Conservation (phyloP, 2,329 filamentous ascomycete genomes). For the Colletotrichum sp. region DNA sequence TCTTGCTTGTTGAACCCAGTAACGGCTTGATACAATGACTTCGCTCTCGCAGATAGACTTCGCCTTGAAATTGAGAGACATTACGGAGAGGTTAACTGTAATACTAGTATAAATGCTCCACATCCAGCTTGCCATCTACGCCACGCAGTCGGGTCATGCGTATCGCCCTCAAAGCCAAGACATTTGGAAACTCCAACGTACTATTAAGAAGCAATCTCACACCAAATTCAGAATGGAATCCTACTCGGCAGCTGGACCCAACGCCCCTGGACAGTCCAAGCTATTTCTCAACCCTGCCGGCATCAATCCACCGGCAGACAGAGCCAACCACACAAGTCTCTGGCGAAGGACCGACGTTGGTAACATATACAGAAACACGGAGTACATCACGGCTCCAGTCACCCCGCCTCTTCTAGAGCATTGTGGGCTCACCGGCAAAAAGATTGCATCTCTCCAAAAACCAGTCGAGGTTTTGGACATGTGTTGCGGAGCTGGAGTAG, state of each 20-base stretch:
- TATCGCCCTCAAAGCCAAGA: background rate
- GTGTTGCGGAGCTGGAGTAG: conserved; percentile 3
- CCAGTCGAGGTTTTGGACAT: background rate
- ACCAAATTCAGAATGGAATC: background rate
- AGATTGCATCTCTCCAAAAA: background rate
- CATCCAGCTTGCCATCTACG: background rate
- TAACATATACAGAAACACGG: background rate
- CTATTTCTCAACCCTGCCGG: background rate
- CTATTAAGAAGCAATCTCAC: background rate
- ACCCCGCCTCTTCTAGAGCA: background rate
- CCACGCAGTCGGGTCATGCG: fast-evolving
- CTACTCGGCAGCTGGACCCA: background rate
- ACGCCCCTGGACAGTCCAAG: background rate
- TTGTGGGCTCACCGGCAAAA: background rate
- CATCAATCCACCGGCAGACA: background rate
- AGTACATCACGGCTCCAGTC: background rate
- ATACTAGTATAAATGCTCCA: background rate
- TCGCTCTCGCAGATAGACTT: background rate
- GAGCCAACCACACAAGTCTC: background rate
- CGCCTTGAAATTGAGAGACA: background rate
- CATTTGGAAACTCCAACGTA: background rate
- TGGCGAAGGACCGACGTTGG: background rate
- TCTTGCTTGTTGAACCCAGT: background rate
- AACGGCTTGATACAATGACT: background rate
- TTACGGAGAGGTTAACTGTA: background rate